Conservation (phyloP, 2,329 filamentous ascomycete species). For the Coniella vitis region DNA sequence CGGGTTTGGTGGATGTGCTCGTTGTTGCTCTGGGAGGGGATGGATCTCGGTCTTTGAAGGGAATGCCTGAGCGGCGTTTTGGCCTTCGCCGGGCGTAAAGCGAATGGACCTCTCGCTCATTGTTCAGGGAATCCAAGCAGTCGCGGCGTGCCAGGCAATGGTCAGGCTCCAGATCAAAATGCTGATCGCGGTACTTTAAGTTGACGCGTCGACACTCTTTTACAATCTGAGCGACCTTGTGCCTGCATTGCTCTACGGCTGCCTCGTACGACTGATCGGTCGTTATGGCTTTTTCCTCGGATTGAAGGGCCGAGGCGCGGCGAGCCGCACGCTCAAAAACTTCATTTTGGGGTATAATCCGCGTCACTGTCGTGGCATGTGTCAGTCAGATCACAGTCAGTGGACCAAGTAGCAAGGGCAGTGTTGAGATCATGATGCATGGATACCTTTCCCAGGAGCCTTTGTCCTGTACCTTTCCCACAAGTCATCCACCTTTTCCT, state of each 20-base stretch:
- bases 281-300: conserved; percentile 44
- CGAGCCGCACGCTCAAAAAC: conserved; percentile 56
- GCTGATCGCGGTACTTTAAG: conserved; percentile 78
- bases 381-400: not conserved
- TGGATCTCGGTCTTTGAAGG: conserved; percentile 18
- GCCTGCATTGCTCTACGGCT: conserved; percentile 60
- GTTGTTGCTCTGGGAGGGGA: conserved; percentile 1
- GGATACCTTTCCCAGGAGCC: conserved; percentile 61
- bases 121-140: conserved; percentile 40
- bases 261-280: conserved; percentile 65
- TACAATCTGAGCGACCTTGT: conserved; percentile 56
- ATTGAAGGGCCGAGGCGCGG: conserved; percentile 45
- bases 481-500: conserved; percentile 63
- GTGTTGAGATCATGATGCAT: not conserved
- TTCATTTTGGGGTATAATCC: conserved; percentile 55
- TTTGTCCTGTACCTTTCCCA: conserved; percentile 67
- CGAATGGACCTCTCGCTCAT: conserved; percentile 20
- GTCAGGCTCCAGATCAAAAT: conserved; percentile 79
- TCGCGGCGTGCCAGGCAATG: conserved; percentile 52
- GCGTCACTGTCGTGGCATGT: conserved; percentile 45
- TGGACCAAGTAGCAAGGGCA: not conserved
- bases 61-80: conserved; percentile 14
- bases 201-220: conserved; percentile 68
- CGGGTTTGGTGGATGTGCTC: not conserved
- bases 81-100: conserved; percentile 8